phyloP scores from a whole-genome alignment of 2,329 filamentous ascomycete species.

The Ceratocystis albifundus region DNA sequence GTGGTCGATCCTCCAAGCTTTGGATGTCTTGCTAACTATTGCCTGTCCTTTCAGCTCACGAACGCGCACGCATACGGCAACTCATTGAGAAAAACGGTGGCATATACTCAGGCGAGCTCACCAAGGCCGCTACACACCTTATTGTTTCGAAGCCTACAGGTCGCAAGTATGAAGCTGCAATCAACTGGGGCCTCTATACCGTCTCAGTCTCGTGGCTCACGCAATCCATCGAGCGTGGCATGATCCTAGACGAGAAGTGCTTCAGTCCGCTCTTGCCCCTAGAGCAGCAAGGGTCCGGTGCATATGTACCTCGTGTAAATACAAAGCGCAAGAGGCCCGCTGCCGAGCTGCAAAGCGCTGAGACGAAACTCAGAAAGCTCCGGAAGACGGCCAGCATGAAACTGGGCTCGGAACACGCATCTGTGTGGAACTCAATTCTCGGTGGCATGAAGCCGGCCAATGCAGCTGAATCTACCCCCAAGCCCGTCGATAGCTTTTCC shows the following conservation, averaged over 20 bases:
- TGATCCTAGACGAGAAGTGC: conserved; percentile 77
- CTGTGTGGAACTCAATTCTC: conserved; percentile 85
- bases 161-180: conserved; percentile 83
- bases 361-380: conserved; percentile 64
- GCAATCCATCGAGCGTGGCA: conserved; percentile 70
- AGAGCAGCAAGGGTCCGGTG: conserved; percentile 63
- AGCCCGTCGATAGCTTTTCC: conserved; percentile 12
- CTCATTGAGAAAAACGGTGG: conserved; percentile 60
- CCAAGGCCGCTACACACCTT: conserved; percentile 74
- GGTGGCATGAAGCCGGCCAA: conserved; percentile 30
- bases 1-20: background rate
- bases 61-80: conserved; percentile 59
- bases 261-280: conserved; percentile 64
- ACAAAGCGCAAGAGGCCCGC: conserved; percentile 15
- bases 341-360: conserved; percentile 30
- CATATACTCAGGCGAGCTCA: conserved; percentile 78
- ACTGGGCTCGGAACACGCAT: conserved; percentile 64
- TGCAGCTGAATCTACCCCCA: background rate
- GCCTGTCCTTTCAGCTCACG: conserved; percentile 37
- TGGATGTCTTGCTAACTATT: background rate
- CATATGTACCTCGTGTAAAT: conserved; percentile 30
- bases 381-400: conserved; percentile 79
- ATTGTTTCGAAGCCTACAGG: conserved; percentile 69
- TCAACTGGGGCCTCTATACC: conserved; percentile 65
- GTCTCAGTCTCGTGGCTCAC: conserved; percentile 77